Base-by-base conservation (phyloP, 257 asterid genomes). In the Plantago elongata region DNA sequence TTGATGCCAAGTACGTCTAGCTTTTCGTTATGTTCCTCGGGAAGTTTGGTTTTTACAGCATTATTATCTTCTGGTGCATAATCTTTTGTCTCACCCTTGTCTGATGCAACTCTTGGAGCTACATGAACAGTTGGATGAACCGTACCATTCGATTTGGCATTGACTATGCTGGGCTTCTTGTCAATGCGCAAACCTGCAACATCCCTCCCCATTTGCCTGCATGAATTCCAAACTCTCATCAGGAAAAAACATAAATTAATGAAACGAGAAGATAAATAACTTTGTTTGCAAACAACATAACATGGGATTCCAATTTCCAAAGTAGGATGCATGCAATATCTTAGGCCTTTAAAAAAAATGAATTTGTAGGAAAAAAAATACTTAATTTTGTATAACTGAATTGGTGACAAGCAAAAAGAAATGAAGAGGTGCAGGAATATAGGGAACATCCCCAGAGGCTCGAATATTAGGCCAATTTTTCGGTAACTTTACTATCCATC, bases 151-250 rank as follows among this genome's bases (percentile, higher is more conserved):
- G 83, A 63, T 61, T 69, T 82, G 17, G 55, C 57, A 57, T 45
- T 65, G 75, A 63, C 64, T 60, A 52, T 56, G 43, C 17, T 45
- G 54, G 81, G 67, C 58, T 63, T 74, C 75, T 69, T 79, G 64
- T 77, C 83, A 65, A 54, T 63, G 51, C 75, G 78, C 61, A 79
- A 57, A 51, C 83, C 85, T 43, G 85, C 22, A 52, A 79, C 52
- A 55, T 79, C 85, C 72, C 85, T 82, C 74, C 80, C 89, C 89
- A 82, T 82, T 67, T 59, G 44, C 75, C 85, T 74, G 78, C 79
- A 71, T 4, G 14, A 56, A 69, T 11, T 27, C 14, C 13, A 27
- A 54, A 54, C 38, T 37, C 13, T n/a, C 18, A 11, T 54, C 14
- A 54, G 59, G 40, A 27, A 18, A 18, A 18, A 11, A 12, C 10